phyloP scores from a whole-genome alignment of 2,329 filamentous ascomycete genomes.

The Phaeosphaeria sp. region DNA sequence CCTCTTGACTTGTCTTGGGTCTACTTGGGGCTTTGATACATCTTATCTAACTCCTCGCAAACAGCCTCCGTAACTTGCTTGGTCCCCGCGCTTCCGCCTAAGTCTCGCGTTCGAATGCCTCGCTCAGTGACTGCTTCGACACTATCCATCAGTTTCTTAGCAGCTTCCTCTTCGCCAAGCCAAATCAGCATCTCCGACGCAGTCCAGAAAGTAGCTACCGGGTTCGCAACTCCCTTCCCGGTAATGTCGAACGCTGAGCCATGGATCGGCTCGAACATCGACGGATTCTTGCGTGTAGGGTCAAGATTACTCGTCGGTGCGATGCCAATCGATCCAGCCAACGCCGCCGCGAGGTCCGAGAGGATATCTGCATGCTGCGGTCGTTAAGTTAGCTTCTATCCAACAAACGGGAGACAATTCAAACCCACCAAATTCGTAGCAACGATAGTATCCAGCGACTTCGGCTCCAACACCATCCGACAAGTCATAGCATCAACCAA shows the following conservation, averaged over 20 bases:
- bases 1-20: no score
- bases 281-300: constrained; percentile 65
- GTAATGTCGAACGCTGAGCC: constrained; percentile 66
- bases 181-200: constrained; percentile 65
- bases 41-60: constrained; percentile 45
- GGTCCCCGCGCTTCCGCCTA: constrained; percentile 57
- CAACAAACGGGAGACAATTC: constrained; percentile 59
- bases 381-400: constrained; percentile 54
- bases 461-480: constrained; percentile 67
- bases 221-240: constrained; percentile 64
- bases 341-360: constrained; percentile 72
- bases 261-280: constrained; percentile 69
- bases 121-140: constrained; percentile 62
- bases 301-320: constrained; percentile 75
- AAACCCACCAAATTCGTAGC: constrained; percentile 63
- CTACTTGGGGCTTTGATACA: constrained; percentile 8
- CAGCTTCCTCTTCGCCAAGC: constrained; percentile 63
- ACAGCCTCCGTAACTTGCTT: constrained; percentile 54
- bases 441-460: constrained; percentile 68
- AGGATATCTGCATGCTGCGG: constrained; percentile 68
- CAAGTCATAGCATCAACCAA: constrained; percentile 72
- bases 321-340: constrained; percentile 75
- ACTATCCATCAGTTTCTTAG: constrained; percentile 57
- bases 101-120: constrained; percentile 61
- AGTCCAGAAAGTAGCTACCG: constrained; percentile 66